Conservation (phyloP, 441 rosid genomes). For the Syzygium syzygioides region DNA sequence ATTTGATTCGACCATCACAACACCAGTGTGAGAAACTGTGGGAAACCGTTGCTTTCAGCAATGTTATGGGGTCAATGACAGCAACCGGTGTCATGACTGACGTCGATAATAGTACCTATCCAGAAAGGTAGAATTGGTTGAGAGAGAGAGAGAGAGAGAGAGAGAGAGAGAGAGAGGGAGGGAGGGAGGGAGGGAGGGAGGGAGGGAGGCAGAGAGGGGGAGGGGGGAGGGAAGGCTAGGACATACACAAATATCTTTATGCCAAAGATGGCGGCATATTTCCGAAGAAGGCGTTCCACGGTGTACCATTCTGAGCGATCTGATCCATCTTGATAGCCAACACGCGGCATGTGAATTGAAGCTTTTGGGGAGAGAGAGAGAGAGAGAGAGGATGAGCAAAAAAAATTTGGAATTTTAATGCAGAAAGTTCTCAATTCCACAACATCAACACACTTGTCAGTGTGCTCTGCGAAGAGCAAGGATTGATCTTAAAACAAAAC, state of each 20-base stretch:
- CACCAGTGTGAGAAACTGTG: neutral
- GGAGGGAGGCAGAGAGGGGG: neutral
- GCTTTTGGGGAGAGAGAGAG: constrained; percentile 27
- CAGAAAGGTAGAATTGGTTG: neutral
- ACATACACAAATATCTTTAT: constrained; percentile 68
- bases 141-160: neutral
- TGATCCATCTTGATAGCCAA: constrained; percentile 72
- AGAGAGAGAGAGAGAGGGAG: neutral
- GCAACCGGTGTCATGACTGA: neutral
- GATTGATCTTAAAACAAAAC: neutral
- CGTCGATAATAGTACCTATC: constrained; percentile 56
- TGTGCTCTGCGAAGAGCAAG: neutral
- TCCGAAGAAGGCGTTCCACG: constrained; percentile 77
- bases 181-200: neutral
- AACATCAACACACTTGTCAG: neutral
- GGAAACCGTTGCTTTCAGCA: neutral
- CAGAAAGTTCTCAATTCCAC: neutral
- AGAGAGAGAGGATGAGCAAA: neutral
- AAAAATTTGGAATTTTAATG: neutral
- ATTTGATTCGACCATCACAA: neutral
- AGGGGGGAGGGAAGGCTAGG: neutral
- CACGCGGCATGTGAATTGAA: constrained; percentile 89
- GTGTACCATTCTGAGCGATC: constrained; percentile 81
- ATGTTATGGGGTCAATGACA: neutral
- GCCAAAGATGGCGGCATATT: constrained; percentile 65